Conservation (phyloP, 305 asterid species). For the Fraxinus greggii region DNA sequence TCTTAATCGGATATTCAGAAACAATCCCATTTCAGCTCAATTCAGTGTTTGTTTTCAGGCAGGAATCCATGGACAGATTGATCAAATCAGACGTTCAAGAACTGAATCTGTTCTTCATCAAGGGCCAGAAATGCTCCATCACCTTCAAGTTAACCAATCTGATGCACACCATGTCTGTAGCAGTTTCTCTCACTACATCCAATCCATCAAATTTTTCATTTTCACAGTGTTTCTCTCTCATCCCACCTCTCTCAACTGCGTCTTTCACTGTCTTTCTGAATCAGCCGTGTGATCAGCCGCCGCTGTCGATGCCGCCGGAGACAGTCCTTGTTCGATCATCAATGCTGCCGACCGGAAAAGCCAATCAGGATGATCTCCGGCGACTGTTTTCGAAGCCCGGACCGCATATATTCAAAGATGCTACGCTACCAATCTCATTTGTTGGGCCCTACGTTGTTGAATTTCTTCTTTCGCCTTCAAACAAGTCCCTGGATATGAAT, state of each 20-base stretch:
- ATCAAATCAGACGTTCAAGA: slow-evolving; percentile 54
- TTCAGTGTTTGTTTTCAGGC: slow-evolving; percentile 3
- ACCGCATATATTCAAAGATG: slow-evolving; percentile 63
- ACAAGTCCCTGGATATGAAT: slow-evolving; percentile 34
- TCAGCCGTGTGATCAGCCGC: slow-evolving; percentile 41
- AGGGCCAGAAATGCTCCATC: slow-evolving; percentile 44
- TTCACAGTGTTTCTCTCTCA: slow-evolving; percentile 42
- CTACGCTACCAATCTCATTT: slow-evolving; percentile 45
- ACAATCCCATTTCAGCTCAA: neutral
- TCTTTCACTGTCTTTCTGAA: slow-evolving; percentile 38
- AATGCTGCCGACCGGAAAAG: slow-evolving; percentile 75
- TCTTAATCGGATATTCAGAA: neutral
- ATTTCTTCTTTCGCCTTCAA: slow-evolving; percentile 39
- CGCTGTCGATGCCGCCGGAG: slow-evolving; percentile 43
- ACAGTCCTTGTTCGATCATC: slow-evolving; percentile 48
- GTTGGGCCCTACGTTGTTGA: slow-evolving; percentile 61
- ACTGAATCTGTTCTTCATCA: slow-evolving; percentile 42
- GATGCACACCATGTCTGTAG: slow-evolving; percentile 88
- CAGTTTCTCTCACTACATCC: slow-evolving; percentile 61
- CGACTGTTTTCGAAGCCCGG: slow-evolving; percentile 63
- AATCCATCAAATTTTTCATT: slow-evolving; percentile 45
- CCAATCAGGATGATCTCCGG: slow-evolving; percentile 55
- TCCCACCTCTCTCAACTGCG: slow-evolving; percentile 60
- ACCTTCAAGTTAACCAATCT: slow-evolving; percentile 57
- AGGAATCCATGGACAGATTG: slow-evolving; percentile 57